These are phyloP conservation scores for Candida oleophila DNA, from an alignment of 805 yeast species.

Conservation along the genomic window DNA sequence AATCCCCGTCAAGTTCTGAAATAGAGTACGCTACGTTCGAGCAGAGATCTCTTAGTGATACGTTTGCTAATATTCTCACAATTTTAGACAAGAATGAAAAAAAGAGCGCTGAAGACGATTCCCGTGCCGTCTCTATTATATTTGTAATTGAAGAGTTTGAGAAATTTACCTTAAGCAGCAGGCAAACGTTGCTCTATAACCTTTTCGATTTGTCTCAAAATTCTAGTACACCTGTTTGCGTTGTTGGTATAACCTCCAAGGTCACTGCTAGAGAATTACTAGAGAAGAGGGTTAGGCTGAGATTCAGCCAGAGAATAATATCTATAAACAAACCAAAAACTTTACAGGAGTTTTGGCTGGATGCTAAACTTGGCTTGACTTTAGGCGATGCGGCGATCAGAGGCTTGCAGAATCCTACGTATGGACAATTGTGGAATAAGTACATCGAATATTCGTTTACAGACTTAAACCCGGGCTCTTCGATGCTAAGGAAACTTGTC, in stretches of 20 bases:
- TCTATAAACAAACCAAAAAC: constrained; percentile 51
- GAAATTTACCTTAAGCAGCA: constrained; percentile 62
- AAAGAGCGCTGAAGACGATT: constrained; percentile 19
- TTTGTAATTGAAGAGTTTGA: constrained; percentile 87
- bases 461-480: not conserved
- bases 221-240: constrained; percentile 69
- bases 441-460: constrained; percentile 21
- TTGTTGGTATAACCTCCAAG: constrained; percentile 76
- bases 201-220: constrained; percentile 82
- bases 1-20: constrained; percentile 9
- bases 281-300: constrained; percentile 86
- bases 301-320: constrained; percentile 81
- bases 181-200: constrained; percentile 85
- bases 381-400: constrained; percentile 17
- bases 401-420: constrained; percentile 14
- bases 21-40: constrained; percentile 32
- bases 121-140: constrained; percentile 53
- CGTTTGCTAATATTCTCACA: constrained; percentile 57
- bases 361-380: constrained; percentile 42
- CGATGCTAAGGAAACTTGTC: constrained; percentile 13
- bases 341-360: constrained; percentile 49
- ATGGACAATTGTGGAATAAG: constrained; percentile 45
- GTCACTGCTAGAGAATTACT: constrained; percentile 75
- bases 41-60: constrained; percentile 54
- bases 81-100: constrained; percentile 44